Conservation (phyloP, 2,329 filamentous ascomycete genomes). For the Anisogramma anomala region DNA sequence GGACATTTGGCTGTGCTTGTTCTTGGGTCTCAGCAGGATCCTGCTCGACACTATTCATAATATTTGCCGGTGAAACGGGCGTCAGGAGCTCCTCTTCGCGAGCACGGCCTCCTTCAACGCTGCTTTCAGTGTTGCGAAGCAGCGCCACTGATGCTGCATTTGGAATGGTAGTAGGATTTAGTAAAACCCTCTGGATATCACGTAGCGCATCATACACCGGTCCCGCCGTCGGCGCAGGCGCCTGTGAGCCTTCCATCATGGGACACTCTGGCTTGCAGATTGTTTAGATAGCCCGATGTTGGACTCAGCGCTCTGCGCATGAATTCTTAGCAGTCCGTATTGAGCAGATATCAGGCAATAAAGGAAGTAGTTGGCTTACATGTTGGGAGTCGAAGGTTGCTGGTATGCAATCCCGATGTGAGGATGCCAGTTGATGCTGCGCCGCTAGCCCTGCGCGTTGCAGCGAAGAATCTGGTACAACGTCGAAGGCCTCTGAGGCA, state of each 20-base stretch:
- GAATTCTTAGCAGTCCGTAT: neutral
- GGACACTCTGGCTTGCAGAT: neutral
- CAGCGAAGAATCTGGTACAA: conserved; percentile 8
- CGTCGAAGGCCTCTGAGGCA: conserved; percentile 9
- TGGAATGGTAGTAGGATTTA: too few relatives aligned
- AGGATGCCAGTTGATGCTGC: neutral
- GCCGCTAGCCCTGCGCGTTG: neutral
- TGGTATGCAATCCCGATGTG: neutral
- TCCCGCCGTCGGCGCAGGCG: neutral
- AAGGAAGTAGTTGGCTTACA: neutral
- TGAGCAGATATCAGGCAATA: neutral
- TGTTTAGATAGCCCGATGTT: neutral
- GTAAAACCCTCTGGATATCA: conserved; percentile 9
- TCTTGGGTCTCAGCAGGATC: conserved; percentile 5
- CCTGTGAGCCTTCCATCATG: conserved; percentile 10
- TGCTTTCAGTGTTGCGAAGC: neutral
- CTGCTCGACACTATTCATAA: conserved; percentile 13
- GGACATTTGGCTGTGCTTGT: neutral
- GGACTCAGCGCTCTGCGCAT: neutral
- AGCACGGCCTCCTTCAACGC: neutral
- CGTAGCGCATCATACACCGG: conserved; percentile 6
- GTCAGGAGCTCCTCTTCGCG: conserved; percentile 4
- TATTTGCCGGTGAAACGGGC: conserved; percentile 11
- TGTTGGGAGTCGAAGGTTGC: neutral
- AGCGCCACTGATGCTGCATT: too few relatives aligned